Evolutionary conservation across 805 yeast genomes (phyloP).

Genomic region (Candida awuae): DNA sequence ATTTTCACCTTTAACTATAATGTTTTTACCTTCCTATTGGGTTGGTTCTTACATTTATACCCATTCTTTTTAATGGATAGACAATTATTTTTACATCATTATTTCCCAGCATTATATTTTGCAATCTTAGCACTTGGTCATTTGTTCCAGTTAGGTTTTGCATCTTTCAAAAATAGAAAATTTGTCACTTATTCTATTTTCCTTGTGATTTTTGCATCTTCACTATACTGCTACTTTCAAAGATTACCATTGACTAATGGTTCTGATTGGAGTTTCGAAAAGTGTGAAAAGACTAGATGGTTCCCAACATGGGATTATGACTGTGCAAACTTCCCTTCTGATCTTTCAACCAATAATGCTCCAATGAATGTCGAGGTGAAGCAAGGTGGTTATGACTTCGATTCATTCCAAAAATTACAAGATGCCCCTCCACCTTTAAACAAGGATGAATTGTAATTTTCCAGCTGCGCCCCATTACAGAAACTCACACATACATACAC

Average conservation of each 20-base stretch:
- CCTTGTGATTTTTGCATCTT: conserved; percentile 39
- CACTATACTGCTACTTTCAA: conserved; percentile 47
- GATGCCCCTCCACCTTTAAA: not conserved
- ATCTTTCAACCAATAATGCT: conserved; percentile 7
- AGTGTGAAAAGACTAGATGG: conserved; percentile 56
- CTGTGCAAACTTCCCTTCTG: conserved; percentile 50
- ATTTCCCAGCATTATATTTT: conserved; percentile 86
- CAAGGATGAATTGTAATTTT: conserved; percentile 8
- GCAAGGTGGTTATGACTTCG: conserved; percentile 14
- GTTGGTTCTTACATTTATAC: conserved; percentile 63
- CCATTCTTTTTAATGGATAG: conserved; percentile 87
- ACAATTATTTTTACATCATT: conserved; percentile 89
- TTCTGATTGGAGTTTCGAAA: conserved; percentile 62
- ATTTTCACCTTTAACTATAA: conserved; percentile 61
- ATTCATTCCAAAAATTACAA: conserved; percentile 3
- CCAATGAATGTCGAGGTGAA: conserved; percentile 7
- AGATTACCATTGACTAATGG: conserved; percentile 77
- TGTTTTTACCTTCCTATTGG: conserved; percentile 51
- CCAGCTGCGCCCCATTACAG: no score
- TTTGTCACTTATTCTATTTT: conserved; percentile 38
- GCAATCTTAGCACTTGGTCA: conserved; percentile 31
- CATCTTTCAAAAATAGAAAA: conserved; percentile 32
- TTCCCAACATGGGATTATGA: conserved; percentile 80
- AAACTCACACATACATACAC: no score
- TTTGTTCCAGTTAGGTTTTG: conserved; percentile 25